These are phyloP conservation scores for Salix suchowensis DNA, from an alignment of 345 rosid species.

Conservation along the genomic window DNA sequence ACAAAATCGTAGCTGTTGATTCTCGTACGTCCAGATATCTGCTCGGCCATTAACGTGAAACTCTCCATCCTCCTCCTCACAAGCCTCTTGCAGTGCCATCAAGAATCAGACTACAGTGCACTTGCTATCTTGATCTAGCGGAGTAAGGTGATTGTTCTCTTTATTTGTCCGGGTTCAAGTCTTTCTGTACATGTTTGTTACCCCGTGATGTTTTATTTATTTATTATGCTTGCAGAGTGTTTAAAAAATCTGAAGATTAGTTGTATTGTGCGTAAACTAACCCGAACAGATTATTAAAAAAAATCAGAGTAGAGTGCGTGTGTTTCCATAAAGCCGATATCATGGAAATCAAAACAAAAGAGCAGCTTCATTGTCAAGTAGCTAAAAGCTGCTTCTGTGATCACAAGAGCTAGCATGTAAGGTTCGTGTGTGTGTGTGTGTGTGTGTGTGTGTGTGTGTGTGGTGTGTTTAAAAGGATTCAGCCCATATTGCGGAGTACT, in stretches of 20 bases:
- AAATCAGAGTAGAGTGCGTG: slow-evolving; percentile 28
- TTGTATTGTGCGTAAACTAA: too few species aligned
- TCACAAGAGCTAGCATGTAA: neutral
- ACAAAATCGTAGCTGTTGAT: slow-evolving; percentile 26
- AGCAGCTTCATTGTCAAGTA: neutral
- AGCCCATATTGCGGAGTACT: neutral
- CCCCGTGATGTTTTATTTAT: too few species aligned
- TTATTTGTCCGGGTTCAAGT: too few species aligned
- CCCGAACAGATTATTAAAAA: neutral
- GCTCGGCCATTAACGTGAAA: slow-evolving; percentile 30
- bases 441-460: too few species aligned
- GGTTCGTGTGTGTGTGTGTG: neutral
- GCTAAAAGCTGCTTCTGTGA: neutral
- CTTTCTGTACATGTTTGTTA: too few species aligned
- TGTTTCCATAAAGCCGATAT: slow-evolving; percentile 4
- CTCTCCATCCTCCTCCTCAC: neutral
- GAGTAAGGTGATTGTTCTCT: too few species aligned
- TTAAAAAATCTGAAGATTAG: rapidly evolving
- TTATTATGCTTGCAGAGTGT: rapidly evolving
- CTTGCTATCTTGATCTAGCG: too few species aligned
- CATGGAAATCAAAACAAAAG: neutral
- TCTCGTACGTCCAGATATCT: slow-evolving; percentile 22
- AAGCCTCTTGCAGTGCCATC: neutral
- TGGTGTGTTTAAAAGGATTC: neutral
- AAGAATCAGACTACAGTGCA: slow-evolving; percentile 32